These are phyloP conservation scores for Ogataea allantospora DNA, from an alignment of 805 yeast genomes.

Conservation along the genomic window DNA sequence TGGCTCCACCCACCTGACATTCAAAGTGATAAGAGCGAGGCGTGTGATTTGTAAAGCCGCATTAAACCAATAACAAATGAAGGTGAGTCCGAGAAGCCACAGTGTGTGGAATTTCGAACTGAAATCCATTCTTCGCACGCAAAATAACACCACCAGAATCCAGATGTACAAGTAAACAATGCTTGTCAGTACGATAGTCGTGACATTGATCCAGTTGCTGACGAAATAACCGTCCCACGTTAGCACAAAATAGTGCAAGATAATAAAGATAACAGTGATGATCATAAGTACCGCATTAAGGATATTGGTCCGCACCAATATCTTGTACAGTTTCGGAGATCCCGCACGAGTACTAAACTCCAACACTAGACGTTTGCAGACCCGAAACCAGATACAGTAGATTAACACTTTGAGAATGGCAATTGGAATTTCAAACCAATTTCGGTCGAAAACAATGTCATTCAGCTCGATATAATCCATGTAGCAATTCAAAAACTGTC, in stretches of 20 bases:
- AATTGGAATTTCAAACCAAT: slow-evolving; percentile 38
- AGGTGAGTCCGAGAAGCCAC: slow-evolving; percentile 46
- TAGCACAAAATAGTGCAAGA: slow-evolving; percentile 9
- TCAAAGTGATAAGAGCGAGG: slow-evolving; percentile 33
- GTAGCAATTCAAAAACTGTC: slow-evolving; percentile 51
- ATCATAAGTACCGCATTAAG: slow-evolving; percentile 10
- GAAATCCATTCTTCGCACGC: slow-evolving; percentile 38
- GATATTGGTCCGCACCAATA: slow-evolving; percentile 8
- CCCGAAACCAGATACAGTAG: slow-evolving; percentile 45
- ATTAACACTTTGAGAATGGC: slow-evolving; percentile 44
- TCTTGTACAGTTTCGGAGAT: slow-evolving; percentile 1
- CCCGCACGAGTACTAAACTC: slow-evolving; percentile 11
- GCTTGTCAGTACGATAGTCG: slow-evolving; percentile 31
- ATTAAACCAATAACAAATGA: slow-evolving; percentile 38
- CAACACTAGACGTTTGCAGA: slow-evolving; percentile 15
- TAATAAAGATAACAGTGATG: slow-evolving; percentile 8
- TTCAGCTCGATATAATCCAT: slow-evolving; percentile 50
- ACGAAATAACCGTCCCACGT: background rate
- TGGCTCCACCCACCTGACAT: slow-evolving; percentile 49
- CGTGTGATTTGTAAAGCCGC: slow-evolving; percentile 31
- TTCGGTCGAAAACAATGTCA: slow-evolving; percentile 36
- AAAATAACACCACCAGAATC: slow-evolving; percentile 39
- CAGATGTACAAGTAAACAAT: slow-evolving; percentile 31
- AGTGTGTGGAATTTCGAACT: slow-evolving; percentile 46
- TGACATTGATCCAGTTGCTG: slow-evolving; percentile 32